Evolutionary conservation across 2,329 filamentous ascomycete genomes (phyloP), one percentile per base, ranked within the genome.

Genomic region (Ascochyta pisi): DNA sequence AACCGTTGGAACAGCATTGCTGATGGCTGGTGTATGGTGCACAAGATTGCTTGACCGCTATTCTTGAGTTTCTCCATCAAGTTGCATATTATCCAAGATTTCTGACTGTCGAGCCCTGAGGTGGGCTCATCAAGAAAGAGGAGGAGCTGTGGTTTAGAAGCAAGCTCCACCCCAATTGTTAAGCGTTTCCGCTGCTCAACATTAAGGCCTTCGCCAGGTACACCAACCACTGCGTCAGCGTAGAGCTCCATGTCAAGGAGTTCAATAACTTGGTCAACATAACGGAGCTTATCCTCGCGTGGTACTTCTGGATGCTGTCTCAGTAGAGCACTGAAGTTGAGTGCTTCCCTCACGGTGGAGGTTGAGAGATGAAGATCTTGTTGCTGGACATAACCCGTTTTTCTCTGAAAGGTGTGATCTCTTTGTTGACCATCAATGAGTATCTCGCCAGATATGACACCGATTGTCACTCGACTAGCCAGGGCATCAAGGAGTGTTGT

Each of bases 251-350:
- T 95, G 43, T 93, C 91, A 13, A 96, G 81, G 15, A 96, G 82
- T 74, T 89, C 89, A 70, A 96, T 95, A 12, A 96, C 89, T 68
- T 96, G 88, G 39, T 95, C 88, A 16, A 96, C 92, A 59, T 96
- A 96, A 2, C 84, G 88, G 3, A 92, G 76, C 79, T 96, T 96
- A 70, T 96, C 90, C 5, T 81, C 77, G 4, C 3, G 5, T 4
- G 41, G 81, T 13, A 89, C 83, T 40, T 34, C 3, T 6, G 33
- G 6, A 0, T 91, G 91, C 70, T 95, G 92, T 52, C 92, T 89
- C 33, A 96, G 86, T 6, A 91, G 71, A 27, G 91, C 92, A 69
- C 86, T 91, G 76, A 96, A 96, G 91, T 15, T 6, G 15, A 35
- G 33, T 6, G 33, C 91, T 76, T 96, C 85, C 40, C 85, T 79